Percentiles rank a stretch among this genome's conserved stretches.
phyloP scores from a whole-genome alignment of 192 early-diverging fungal species.

The Neocallimastix lanati region DNA sequence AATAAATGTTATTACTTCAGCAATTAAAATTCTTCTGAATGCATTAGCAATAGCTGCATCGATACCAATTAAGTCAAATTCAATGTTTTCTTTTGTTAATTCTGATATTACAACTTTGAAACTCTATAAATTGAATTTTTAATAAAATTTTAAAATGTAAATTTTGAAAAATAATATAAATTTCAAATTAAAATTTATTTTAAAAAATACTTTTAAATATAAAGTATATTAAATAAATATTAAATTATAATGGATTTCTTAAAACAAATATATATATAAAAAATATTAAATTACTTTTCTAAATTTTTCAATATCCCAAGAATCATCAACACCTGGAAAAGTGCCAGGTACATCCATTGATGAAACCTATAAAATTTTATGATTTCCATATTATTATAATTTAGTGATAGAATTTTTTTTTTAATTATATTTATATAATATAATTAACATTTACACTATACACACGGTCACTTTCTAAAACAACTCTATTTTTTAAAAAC shows the following conservation, averaged over 20 bases:
- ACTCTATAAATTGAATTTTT: conserved; percentile 30
- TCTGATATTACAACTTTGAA: conserved; percentile 53
- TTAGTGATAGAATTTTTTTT: background rate
- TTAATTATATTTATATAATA: background rate
- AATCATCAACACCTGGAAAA: conserved; percentile 37
- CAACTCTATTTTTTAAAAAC: conserved; percentile 14
- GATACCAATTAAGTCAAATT: conserved; percentile 89
- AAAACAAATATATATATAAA: too few species aligned
- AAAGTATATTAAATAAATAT: too few species aligned
- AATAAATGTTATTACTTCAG: conserved; percentile 39
- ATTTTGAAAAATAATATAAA: too few species aligned
- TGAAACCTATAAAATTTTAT: conserved; percentile 28
- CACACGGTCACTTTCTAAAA: conserved; percentile 48
- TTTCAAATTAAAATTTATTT: too few species aligned
- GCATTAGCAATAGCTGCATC: conserved; percentile 91
- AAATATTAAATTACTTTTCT: conserved; percentile 39
- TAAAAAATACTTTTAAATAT: too few species aligned
- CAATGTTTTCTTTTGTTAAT: conserved; percentile 51
- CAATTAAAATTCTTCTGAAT: conserved; percentile 77
- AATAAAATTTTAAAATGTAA: too few species aligned
- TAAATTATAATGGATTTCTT: too few species aligned
- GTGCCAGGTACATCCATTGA: conserved; percentile 58
- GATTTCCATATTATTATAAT: too few species aligned
- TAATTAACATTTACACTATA: conserved; percentile 26
- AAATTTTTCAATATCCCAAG: conserved; percentile 49